Evolutionary conservation across 1,284 basidiomycete genomes (phyloP).

Genomic region (Golubevia pallescens): DNA sequence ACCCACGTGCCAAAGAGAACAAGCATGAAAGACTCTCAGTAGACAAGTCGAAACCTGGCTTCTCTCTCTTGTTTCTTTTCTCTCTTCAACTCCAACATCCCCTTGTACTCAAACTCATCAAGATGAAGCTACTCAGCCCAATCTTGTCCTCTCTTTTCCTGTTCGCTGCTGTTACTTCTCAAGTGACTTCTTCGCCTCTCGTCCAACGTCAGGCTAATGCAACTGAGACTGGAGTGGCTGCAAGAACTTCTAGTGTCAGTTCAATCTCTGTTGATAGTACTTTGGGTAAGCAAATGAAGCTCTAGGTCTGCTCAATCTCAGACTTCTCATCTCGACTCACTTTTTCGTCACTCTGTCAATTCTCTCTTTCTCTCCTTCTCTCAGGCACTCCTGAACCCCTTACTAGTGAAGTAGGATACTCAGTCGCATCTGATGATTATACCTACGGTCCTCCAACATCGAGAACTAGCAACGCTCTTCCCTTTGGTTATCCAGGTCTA

Average conservation of each 20-base stretch:
- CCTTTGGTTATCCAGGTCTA: neutral
- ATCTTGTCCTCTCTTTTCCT: neutral
- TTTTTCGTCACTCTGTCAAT: no score
- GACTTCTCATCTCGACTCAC: no score
- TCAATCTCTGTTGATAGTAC: no score
- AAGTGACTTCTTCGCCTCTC: neutral
- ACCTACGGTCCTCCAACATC: neutral
- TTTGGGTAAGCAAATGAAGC: no score
- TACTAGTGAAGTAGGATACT: neutral
- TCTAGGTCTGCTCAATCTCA: no score
- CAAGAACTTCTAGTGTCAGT: no score
- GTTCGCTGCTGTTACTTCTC: neutral
- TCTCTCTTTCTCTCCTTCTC: neutral
- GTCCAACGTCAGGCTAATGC: neutral
- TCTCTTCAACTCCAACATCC: neutral
- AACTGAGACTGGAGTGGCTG: no score
- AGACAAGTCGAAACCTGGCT: no score
- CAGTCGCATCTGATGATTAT: no score
- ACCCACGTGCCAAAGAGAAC: no score
- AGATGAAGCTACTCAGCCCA: neutral
- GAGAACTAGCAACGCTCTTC: no score
- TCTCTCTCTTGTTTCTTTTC: neutral
- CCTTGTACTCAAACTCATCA: neutral
- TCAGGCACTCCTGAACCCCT: neutral
- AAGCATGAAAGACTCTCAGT: no score